Conservation (phyloP, 495 filamentous ascomycete genomes). For the Podospora pseudoanserina region DNA sequence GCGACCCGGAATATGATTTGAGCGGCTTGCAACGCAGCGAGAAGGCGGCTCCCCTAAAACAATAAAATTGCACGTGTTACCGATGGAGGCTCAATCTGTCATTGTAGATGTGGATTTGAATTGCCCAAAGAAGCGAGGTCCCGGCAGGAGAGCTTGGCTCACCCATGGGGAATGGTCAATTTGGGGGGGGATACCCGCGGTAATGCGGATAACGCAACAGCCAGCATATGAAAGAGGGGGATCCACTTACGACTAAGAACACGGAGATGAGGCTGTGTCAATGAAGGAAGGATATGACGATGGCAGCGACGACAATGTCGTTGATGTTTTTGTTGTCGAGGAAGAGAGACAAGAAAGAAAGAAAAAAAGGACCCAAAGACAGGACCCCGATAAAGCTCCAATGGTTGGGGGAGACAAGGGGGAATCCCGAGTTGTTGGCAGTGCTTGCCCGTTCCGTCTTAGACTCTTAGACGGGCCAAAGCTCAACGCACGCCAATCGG, state of each 20-base stretch:
- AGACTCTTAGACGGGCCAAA: background rate
- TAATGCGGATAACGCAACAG: slow-evolving; percentile 14
- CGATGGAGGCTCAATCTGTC: slow-evolving; percentile 20
- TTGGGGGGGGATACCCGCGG: slow-evolving; percentile 15
- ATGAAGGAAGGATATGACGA: background rate
- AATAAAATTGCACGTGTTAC: slow-evolving; percentile 38
- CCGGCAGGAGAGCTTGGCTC: background rate
- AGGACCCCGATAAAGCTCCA: background rate
- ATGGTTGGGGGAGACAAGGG: slow-evolving; percentile 3
- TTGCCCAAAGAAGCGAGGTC: slow-evolving; percentile 14
- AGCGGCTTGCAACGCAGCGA: background rate
- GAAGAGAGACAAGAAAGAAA: background rate
- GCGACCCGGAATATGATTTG: slow-evolving; percentile 2
- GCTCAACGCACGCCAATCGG: slow-evolving; percentile 18
- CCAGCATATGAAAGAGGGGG: background rate
- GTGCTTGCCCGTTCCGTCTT: slow-evolving; percentile 6
- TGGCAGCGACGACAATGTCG: background rate
- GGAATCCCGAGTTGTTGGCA: background rate
- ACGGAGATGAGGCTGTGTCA: background rate
- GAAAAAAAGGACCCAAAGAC: background rate
- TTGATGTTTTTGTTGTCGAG: background rate
- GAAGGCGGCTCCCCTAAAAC: slow-evolving; percentile 11
- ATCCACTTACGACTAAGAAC: slow-evolving; percentile 3
- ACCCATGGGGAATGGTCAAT: background rate
- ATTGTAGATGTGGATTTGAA: slow-evolving; percentile 10